Evolutionary conservation across 352 stramenopile species (phyloP).

Genomic region (Phytophthora tentaculata): DNA sequence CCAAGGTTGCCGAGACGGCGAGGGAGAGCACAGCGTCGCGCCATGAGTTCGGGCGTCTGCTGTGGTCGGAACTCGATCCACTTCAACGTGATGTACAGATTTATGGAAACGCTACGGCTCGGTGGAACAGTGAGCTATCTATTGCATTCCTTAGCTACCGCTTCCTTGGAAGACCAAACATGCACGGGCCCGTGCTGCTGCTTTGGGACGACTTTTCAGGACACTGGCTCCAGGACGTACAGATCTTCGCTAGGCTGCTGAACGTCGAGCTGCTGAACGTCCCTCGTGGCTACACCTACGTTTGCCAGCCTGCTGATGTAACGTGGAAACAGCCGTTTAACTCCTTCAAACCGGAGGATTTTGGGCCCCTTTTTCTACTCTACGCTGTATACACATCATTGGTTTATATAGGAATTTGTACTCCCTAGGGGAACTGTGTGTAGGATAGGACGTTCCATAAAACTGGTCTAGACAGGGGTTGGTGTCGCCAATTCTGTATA

Average conservation of each 20-base stretch:
- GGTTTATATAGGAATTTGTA: background rate
- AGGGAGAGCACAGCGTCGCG: conserved; percentile 13
- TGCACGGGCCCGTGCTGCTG: conserved; percentile 5
- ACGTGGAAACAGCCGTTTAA: background rate
- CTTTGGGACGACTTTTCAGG: conserved; percentile 14
- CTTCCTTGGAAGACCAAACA: conserved; percentile 14
- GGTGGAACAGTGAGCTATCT: conserved; percentile 18
- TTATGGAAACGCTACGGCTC: too few species aligned
- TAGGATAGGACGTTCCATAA: background rate
- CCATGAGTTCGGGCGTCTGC: conserved; percentile 24
- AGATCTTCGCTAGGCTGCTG: conserved; percentile 1
- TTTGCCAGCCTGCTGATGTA: background rate
- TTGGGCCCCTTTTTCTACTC: background rate
- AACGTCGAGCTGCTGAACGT: conserved; percentile 17
- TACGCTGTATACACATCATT: background rate
- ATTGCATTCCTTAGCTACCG: conserved; percentile 24
- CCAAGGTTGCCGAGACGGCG: background rate
- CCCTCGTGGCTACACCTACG: conserved; percentile 4
- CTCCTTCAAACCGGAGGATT: background rate
- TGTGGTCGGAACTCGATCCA: conserved; percentile 24
- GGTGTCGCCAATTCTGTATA: background rate
- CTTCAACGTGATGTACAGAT: conserved; percentile 28
- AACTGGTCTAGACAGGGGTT: background rate
- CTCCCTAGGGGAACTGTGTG: background rate
- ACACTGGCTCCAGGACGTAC: conserved; percentile 1